phyloP scores from a whole-genome alignment of 2,329 filamentous ascomycete species.

The Paracoccidioides lutzii region DNA sequence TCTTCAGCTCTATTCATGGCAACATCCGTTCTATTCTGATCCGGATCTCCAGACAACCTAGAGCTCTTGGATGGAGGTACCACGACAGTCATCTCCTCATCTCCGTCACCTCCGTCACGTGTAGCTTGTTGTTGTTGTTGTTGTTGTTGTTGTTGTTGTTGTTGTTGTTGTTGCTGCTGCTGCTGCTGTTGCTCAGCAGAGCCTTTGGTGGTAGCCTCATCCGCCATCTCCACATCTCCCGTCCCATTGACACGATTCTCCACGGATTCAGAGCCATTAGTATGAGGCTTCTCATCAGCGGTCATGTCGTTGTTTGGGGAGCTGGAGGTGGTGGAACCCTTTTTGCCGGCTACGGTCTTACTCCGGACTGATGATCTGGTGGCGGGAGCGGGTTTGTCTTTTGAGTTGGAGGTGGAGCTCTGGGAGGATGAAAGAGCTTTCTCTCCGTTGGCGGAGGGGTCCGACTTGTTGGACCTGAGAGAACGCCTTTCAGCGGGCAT shows the following conservation, averaged over 20 bases:
- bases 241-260: conserved; percentile 54
- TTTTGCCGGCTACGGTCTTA: conserved; percentile 27
- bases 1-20: conserved; percentile 50
- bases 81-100: conserved; percentile 69
- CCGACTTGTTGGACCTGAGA: conserved; percentile 35
- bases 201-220: conserved; percentile 41
- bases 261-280: conserved; percentile 55
- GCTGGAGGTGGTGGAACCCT: conserved; percentile 27
- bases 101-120: conserved; percentile 55
- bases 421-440: conserved; percentile 33
- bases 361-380: not conserved
- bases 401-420: conserved; percentile 27
- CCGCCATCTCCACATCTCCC: conserved; percentile 60
- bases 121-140: no score
- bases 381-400: conserved; percentile 34
- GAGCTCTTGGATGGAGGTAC: conserved; percentile 58
- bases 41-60: conserved; percentile 43
- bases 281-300: conserved; percentile 57
- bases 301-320: conserved; percentile 41
- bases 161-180: no score
- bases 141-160: no score
- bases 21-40: conserved; percentile 57
- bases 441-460: conserved; percentile 36
- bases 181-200: conserved; percentile 42
- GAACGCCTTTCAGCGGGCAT: conserved; percentile 37